phyloP scores from a whole-genome alignment of 257 asterid species.

The Lithospermum erythrorhizon region DNA sequence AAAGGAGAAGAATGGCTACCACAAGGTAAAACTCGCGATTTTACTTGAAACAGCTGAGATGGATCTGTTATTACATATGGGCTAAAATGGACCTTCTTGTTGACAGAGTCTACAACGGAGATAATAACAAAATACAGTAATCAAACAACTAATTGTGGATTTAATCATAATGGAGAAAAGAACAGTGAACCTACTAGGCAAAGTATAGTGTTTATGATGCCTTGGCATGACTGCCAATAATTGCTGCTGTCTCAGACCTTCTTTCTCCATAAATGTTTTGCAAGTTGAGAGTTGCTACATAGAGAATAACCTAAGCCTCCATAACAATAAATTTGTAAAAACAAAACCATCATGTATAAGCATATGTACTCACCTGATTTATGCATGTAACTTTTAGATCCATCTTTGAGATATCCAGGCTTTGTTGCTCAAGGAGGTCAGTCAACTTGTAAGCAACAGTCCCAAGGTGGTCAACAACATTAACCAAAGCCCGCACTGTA shows the following conservation, averaged over 20 bases:
- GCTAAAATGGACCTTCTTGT: conserved; percentile 86
- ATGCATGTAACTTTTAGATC: conserved; percentile 56
- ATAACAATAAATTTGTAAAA: conserved; percentile 4
- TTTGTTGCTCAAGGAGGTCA: conserved; percentile 71
- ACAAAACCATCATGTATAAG: conserved; percentile 8
- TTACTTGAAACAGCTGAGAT: conserved; percentile 41
- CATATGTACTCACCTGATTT: conserved; percentile 45
- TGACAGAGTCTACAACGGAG: conserved; percentile 45
- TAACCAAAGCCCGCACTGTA: conserved; percentile 84
- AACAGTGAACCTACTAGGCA: conserved; percentile 58
- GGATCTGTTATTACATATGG: conserved; percentile 53
- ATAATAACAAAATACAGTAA: conserved; percentile 8
- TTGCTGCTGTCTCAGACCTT: conserved; percentile 94
- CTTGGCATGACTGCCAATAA: conserved; percentile 78
- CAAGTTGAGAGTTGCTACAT: conserved; percentile 73
- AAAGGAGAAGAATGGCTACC: conserved; percentile 29
- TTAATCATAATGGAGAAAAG: conserved; percentile 1
- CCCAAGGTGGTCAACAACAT: conserved; percentile 92
- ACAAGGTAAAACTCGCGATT: conserved; percentile 51
- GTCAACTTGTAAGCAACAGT: conserved; percentile 86
- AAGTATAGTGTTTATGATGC: conserved; percentile 88
- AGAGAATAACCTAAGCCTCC: conserved; percentile 10
- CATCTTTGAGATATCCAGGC: conserved; percentile 54
- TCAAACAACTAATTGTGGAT: conserved; percentile 9
- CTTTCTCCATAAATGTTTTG: conserved; percentile 64